Percentiles rank a stretch among this genome's conserved stretches.
These are phyloP conservation scores for Globisporangium radiosum DNA, from an alignment of 352 stramenopile genomes.

Conservation along the genomic window DNA sequence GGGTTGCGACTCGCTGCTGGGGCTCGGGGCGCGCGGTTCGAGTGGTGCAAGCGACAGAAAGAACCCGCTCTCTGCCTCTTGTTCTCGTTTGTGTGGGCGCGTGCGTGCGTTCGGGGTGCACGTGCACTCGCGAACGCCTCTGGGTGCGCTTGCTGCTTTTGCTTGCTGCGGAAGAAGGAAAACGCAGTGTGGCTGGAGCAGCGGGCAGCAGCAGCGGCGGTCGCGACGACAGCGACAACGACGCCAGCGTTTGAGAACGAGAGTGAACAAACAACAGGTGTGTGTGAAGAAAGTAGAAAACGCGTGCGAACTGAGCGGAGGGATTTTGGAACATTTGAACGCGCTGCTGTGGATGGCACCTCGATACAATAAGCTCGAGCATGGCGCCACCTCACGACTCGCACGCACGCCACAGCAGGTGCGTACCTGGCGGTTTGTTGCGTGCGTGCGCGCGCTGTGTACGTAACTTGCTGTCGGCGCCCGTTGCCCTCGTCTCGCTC, in stretches of 20 bases:
- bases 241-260: no score
- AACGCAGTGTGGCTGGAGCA: background rate
- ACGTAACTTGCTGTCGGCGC: no score
- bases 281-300: background rate
- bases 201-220: background rate
- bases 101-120: background rate
- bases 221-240: no score
- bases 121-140: no score
- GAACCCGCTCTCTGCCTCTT: background rate
- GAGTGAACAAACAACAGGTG: no score
- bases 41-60: background rate
- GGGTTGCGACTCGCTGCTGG: background rate
- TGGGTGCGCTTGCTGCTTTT: background rate
- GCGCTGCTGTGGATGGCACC: background rate
- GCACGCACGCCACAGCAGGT: background rate
- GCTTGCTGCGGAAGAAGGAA: background rate
- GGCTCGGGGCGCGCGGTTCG: background rate
- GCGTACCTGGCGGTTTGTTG: no score
- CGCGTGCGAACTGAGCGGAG: background rate
- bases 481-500: no score
- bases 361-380: background rate
- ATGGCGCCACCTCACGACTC: background rate
- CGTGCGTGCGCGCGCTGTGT: no score
- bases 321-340: conserved; percentile 8
- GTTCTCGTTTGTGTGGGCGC: background rate